phyloP scores from a whole-genome alignment of 352 stramenopile species.

The Pythium aristosporum region DNA sequence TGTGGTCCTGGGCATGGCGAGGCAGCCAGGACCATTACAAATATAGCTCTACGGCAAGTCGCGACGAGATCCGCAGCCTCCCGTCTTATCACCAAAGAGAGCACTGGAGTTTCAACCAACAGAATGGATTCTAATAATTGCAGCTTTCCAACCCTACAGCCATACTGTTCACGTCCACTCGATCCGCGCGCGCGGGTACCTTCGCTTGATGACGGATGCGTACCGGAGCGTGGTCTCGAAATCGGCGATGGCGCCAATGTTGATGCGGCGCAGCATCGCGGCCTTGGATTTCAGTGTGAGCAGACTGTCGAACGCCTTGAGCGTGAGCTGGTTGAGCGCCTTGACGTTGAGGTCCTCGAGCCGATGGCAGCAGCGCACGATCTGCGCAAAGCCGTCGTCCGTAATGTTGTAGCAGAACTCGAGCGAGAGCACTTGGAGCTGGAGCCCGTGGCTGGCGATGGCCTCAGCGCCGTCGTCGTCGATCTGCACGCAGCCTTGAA shows the following conservation, averaged over 20 bases:
- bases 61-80: neutral
- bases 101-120: neutral
- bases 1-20: neutral
- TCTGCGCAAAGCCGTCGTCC: slow-evolving; percentile 48
- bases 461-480: slow-evolving; percentile 53
- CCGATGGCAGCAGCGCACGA: slow-evolving; percentile 50
- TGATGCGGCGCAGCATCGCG: slow-evolving; percentile 41
- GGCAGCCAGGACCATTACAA: neutral
- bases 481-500: slow-evolving; percentile 68
- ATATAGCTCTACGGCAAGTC: neutral
- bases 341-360: slow-evolving; percentile 83
- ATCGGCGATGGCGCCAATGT: slow-evolving; percentile 69
- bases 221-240: slow-evolving; percentile 63
- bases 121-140: neutral
- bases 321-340: slow-evolving; percentile 82
- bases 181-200: slow-evolving; percentile 64
- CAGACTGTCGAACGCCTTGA: slow-evolving; percentile 54
- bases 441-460: slow-evolving; percentile 35
- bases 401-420: slow-evolving; percentile 89
- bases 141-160: neutral
- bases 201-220: slow-evolving; percentile 57
- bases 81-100: neutral
- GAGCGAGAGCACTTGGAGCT: slow-evolving; percentile 70
- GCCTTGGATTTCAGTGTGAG: slow-evolving; percentile 26
- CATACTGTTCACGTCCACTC: slow-evolving; percentile 51